These are phyloP conservation scores for Cucumis sativus DNA, from an alignment of 306 rosid genomes.

Conservation along the genomic window DNA sequence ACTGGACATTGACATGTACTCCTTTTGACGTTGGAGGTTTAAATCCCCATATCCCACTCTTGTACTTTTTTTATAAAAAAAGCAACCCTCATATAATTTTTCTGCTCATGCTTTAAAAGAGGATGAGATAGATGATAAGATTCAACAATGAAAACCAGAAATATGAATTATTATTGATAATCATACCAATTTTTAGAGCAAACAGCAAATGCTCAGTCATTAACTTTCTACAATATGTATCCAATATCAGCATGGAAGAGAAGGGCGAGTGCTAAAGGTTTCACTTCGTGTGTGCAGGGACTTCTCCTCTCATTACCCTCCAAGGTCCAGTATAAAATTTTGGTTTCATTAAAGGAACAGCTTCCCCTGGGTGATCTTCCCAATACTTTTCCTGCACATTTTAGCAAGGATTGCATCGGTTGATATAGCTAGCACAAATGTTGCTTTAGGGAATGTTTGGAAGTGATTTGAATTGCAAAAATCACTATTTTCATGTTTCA, in stretches of 20 bases:
- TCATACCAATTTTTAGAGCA: neutral
- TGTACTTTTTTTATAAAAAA: too few species aligned
- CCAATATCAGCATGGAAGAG: neutral
- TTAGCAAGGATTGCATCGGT: neutral
- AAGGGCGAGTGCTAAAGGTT: slow-evolving; percentile 2
- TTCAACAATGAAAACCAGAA: neutral
- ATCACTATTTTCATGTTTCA: too few species aligned
- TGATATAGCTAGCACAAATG: neutral
- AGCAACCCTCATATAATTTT: neutral
- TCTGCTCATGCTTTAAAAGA: neutral
- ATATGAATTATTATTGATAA: neutral
- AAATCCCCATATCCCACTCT: too few species aligned
- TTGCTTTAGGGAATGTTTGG: neutral
- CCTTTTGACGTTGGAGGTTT: too few species aligned
- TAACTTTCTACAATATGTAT: neutral
- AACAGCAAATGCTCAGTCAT: neutral
- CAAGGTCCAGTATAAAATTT: slow-evolving; percentile 68
- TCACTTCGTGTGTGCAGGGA: slow-evolving; percentile 17
- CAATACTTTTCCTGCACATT: slow-evolving; percentile 72
- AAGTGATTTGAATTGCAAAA: too few species aligned
- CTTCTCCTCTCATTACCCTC: slow-evolving; percentile 54
- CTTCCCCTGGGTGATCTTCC: slow-evolving; percentile 79
- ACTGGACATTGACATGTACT: too few species aligned
- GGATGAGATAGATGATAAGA: neutral
- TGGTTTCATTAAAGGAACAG: slow-evolving; percentile 71